Evolutionary conservation across 140 eudicot species (phyloP), one percentile per base, ranked within the genome.

Genomic region (Cichorium intybus): DNA sequence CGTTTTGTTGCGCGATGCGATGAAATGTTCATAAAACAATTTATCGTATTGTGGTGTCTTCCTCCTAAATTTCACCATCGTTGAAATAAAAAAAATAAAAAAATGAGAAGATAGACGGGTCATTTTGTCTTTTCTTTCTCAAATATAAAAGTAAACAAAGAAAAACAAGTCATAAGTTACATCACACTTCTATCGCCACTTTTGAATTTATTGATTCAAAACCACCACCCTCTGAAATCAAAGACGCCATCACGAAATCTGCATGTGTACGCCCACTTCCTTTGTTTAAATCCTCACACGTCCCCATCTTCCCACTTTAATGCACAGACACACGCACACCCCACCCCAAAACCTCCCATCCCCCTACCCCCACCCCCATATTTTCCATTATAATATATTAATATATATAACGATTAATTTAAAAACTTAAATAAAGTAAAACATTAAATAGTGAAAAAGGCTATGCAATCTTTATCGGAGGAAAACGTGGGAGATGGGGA

Each of bases 241-340:
- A 75, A 82, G 86, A 85, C 85, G 87, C 87, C 82, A 85, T 85
- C 97, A 85, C 88, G 82, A 79, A 70, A 76, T 79, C 79, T 89
- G 89, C 92, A 81, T 89, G 92, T 79, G 65, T 77, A 80, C 87
- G 77, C 75, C 73, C 67, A 59, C 54, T 76, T 52, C 77, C 51
- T 77, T 65, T 60, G 63, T 80, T 75, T 64, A 27, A 49, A 60
- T 33, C 49, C 65, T 37, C 80, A 70, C 76, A 56, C 64, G 49
- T 51, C 68, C 68, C 68, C 37, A 56, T 39, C 63, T 24, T 34
- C 21, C 56, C 37, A n/a, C 45, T 77, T 81, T 67, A 76, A 68
- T 81, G 79, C 70, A 33, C 43, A 56, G 20, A 47, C 39, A 47
- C 4, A 72, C 11, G 12, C 54, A 17, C 18, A 21, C 14, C 27